Evolutionary conservation across 2,329 filamentous ascomycete genomes (phyloP), one percentile per base, ranked within the genome.

Genomic region (Colletotrichum tropicale): DNA sequence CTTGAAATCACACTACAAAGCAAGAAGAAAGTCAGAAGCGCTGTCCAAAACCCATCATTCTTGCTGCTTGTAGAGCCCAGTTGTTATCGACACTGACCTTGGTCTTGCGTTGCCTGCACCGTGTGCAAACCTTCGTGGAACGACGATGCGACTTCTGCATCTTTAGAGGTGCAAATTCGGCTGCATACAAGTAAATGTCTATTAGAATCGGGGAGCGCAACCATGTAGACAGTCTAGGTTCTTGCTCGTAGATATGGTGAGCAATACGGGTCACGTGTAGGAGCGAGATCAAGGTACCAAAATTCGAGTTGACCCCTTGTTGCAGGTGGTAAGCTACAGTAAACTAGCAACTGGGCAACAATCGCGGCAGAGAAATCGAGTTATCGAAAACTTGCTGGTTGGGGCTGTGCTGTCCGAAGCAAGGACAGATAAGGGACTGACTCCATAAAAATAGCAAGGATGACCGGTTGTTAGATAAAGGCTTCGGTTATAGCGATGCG

Each of bases 161-260:
- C 16, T 43, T 43, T 3, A 18, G 16, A 18, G 36, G 16, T 43
- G 15, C 4, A 43, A 18, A 9, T 18, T 9, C 36, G 18, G 8
- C 36, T 43, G 16, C 0, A 43, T 43, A 43, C 0, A 18, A 4
- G 36, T 9, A 43, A 9, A 38, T 16, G 1, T 38, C 36, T 38
- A 3, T 38, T 18, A 0, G 7, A 0, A 5, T 5, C 3, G 0
- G 36, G 36, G 36, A 0, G 36, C 36, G 36, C 36, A 43, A 43
- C 0, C 1, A 18, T 43, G 16, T 18, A 9, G 16, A 43, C 18
- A 43, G 0, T 9, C 36, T 18, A 43, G 16, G 16, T 0, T 0
- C 16, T 43, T 43, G 36, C 16, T 43, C 16, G 18, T 43, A 43
- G 36, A 18, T 18, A 43, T 18, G 16, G 5, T 8, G 36, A 43